phyloP scores from a whole-genome alignment of 495 filamentous ascomycete species.

The Pyrenula aspistea region DNA sequence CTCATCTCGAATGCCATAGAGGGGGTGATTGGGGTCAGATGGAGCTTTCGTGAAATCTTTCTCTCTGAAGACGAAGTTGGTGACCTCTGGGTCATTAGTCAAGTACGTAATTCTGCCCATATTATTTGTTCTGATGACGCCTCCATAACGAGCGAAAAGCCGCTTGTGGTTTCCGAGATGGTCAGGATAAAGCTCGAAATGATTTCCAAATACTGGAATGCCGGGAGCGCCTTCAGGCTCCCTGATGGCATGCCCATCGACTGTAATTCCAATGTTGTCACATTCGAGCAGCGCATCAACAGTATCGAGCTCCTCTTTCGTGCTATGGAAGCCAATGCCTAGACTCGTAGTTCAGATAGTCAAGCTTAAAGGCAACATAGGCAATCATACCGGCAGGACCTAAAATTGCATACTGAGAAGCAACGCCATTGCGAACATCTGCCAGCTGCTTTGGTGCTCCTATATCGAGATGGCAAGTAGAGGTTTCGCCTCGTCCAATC shows the following conservation, averaged over 20 bases:
- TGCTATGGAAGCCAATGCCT: no score
- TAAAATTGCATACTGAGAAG: no score
- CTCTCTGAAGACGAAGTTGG: constrained; percentile 17
- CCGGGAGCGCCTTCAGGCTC: constrained; percentile 21
- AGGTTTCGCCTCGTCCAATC: constrained; percentile 19
- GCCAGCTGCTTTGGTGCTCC: not conserved
- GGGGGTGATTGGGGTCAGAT: constrained; percentile 18
- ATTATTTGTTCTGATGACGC: constrained; percentile 30
- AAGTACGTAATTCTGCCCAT: constrained; percentile 26
- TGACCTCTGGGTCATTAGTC: constrained; percentile 25
- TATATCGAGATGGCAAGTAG: not conserved
- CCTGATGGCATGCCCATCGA: no score
- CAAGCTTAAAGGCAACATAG: no score
- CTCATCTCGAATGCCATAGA: constrained; percentile 1
- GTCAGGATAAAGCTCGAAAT: constrained; percentile 35
- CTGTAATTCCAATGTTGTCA: not conserved
- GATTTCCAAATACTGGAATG: constrained; percentile 27
- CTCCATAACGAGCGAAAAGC: constrained; percentile 31
- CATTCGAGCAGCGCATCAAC: not conserved
- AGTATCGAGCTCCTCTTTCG: not conserved
- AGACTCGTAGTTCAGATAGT: no score
- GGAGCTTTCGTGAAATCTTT: constrained; percentile 28
- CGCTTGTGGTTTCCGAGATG: constrained; percentile 37
- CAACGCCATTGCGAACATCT: not conserved
- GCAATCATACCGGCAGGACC: no score